A percentile compares a stretch with the other conserved stretches of the same genome.
Evolutionary conservation across 305 asterid genomes (phyloP).

Genomic region (Fraxinus albicans): DNA sequence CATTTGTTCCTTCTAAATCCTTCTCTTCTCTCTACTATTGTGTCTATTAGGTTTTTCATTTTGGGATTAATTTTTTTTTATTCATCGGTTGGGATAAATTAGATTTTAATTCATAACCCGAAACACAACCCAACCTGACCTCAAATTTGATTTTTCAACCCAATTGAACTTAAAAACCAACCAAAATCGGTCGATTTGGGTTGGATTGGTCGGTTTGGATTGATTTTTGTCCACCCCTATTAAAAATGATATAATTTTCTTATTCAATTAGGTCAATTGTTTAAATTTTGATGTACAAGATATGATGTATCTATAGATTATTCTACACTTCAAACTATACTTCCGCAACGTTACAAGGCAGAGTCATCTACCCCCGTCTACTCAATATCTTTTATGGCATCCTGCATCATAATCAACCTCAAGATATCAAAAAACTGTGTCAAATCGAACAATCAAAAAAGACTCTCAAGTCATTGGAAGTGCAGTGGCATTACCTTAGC

Average conservation of each 20-base stretch:
- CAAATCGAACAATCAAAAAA: neutral
- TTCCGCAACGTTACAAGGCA: neutral
- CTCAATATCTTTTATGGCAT: conserved; percentile 82
- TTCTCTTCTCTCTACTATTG: too few relatives aligned
- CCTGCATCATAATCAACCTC: conserved; percentile 47
- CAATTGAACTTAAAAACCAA: too few relatives aligned
- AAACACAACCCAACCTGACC: too few relatives aligned
- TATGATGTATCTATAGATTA: conserved; percentile 16
- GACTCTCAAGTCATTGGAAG: neutral
- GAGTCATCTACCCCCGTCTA: conserved; percentile 17
- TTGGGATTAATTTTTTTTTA: too few relatives aligned
- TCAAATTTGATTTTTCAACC: too few relatives aligned
- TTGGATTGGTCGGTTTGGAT: too few relatives aligned
- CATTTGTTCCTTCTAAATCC: too few relatives aligned
- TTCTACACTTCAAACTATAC: conserved; percentile 14
- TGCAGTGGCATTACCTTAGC: conserved; percentile 60
- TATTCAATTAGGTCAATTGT: neutral
- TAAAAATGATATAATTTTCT: neutral
- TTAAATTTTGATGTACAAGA: conserved; percentile 21
- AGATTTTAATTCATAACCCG: too few relatives aligned
- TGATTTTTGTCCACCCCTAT: too few relatives aligned
- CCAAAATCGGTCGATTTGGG: too few relatives aligned
- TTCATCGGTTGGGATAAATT: too few relatives aligned
- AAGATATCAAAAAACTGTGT: neutral
- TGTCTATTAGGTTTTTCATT: too few relatives aligned